phyloP scores from a whole-genome alignment of 1,139 yeast species.

The Pichiaceae sp. region DNA sequence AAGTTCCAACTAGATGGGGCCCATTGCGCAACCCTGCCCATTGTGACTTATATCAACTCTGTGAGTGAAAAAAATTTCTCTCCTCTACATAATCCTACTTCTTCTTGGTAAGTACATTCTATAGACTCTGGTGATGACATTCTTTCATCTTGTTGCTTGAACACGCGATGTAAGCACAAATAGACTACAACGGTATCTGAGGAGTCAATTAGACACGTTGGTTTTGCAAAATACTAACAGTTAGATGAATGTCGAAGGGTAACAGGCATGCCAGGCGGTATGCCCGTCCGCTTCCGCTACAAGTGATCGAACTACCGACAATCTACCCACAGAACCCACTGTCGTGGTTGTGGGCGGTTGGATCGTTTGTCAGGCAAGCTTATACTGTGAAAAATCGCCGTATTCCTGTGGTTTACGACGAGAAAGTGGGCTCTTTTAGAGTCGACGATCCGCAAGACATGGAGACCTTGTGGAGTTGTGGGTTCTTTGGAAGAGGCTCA shows the following conservation, averaged over 20 bases:
- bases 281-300: constrained; percentile 14
- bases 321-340: constrained; percentile 49
- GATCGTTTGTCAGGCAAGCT: constrained; percentile 23
- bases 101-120: background rate
- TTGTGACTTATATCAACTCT: too few species aligned
- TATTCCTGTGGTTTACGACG: constrained; percentile 5
- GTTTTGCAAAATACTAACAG: background rate
- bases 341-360: constrained; percentile 44
- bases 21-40: too few species aligned
- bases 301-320: constrained; percentile 30
- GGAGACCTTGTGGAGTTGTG: constrained; percentile 67
- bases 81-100: background rate
- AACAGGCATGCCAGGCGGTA: constrained; percentile 1
- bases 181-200: constrained; percentile 99
- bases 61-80: background rate
- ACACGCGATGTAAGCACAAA: constrained; percentile 26
- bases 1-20: too few species aligned
- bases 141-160: constrained; percentile 10
- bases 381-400: constrained; percentile 1
- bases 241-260: constrained; percentile 1
- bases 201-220: constrained; percentile 4
- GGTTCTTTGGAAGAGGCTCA: constrained; percentile 92
- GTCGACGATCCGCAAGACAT: constrained; percentile 41
- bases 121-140: constrained; percentile 3
- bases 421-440: constrained; percentile 31